phyloP scores from a whole-genome alignment of 2,329 filamentous ascomycete species.

The Ceratocystis cubensis region DNA sequence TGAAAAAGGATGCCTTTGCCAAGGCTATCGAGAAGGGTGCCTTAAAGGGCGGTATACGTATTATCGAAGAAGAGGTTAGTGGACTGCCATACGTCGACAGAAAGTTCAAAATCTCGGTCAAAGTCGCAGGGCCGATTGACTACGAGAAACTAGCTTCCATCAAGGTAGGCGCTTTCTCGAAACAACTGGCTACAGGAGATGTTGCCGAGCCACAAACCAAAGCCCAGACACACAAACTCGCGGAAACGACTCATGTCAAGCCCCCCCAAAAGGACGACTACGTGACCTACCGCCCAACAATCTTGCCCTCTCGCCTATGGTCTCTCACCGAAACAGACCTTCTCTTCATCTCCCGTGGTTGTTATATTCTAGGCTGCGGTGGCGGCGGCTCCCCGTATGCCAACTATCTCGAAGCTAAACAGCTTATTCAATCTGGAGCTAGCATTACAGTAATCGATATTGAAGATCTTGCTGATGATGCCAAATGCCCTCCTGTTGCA shows the following conservation, averaged over 20 bases:
- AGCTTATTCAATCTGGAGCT: slow-evolving; percentile 23
- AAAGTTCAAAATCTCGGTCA: slow-evolving; percentile 23
- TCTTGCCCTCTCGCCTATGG: slow-evolving; percentile 25
- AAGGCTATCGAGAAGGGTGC: slow-evolving; percentile 23
- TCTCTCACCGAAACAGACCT: slow-evolving; percentile 24
- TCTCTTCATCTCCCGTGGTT: slow-evolving; percentile 24
- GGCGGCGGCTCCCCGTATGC: slow-evolving; percentile 24
- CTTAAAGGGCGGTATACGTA: slow-evolving; percentile 16
- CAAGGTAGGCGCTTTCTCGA: slow-evolving; percentile 1
- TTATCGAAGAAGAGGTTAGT: slow-evolving; percentile 23
- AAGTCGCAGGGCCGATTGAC: slow-evolving; percentile 23
- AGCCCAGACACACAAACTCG: background rate
- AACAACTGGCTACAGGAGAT: background rate
- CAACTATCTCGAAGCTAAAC: slow-evolving; percentile 22
- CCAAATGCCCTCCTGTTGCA: slow-evolving; percentile 23
- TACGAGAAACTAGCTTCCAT: slow-evolving; percentile 21
- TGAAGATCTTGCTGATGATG: slow-evolving; percentile 23
- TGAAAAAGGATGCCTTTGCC: slow-evolving; percentile 21
- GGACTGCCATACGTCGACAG: slow-evolving; percentile 24
- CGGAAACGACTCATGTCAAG: background rate
- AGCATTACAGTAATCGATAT: slow-evolving; percentile 22
- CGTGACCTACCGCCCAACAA: slow-evolving; percentile 36
- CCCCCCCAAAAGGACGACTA: slow-evolving; percentile 27
- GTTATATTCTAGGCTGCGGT: slow-evolving; percentile 25
- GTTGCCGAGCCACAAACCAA: slow-evolving; percentile 2